Base-by-base conservation (phyloP, 331 rosid genomes). In the Prunus yedoensis region DNA sequence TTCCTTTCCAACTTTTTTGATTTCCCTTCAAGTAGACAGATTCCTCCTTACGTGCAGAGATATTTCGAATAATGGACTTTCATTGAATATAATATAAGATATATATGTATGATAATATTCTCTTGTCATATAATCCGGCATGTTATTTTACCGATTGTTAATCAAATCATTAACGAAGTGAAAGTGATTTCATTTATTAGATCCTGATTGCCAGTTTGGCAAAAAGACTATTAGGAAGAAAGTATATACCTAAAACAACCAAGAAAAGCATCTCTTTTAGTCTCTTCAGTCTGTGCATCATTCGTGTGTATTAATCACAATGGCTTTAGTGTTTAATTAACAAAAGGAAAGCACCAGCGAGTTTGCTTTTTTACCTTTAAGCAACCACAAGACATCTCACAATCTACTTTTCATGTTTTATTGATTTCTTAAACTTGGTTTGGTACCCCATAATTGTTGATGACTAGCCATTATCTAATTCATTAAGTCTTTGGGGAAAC, bases 191-290 rank as follows among this genome's bases (percentile, higher is more conserved):
- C 52, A 3, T 47, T 3, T 3, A 14, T 47, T 4, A 10, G 17
- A 14, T 25, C 43, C 8, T 3, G n/a, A 8, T 1, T 1, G 10
- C 41, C 16, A 71, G 35, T 60, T 21, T 41, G 27, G 17, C 57
- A 5, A 35, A 10, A 25, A 1, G 2, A 45, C 30, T 10, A 5
- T 1, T 17, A 2, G 0, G 68, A 10, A 28, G 51, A 53, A 47
- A 76, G 76, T 52, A 79, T 71, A 77, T 70, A 66, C 78, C 80
- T 38, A 79, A 73, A 62, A 49, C 50, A 9, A 27, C 64, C 64
- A 62, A 79, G 83, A 75, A 87, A 85, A 77, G 82, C 83, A 89
- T 83, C 76, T 45, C 58, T 3, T 38, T 43, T 20, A 17, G 27
- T 25, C 9, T 5, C 25, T 57, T 21, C 63, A 1, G 63, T 21